A percentile compares a stretch with the other conserved stretches of the same genome.
phyloP scores from a whole-genome alignment of 2,329 filamentous ascomycete species.

The Verticillium zaregamsianum region DNA sequence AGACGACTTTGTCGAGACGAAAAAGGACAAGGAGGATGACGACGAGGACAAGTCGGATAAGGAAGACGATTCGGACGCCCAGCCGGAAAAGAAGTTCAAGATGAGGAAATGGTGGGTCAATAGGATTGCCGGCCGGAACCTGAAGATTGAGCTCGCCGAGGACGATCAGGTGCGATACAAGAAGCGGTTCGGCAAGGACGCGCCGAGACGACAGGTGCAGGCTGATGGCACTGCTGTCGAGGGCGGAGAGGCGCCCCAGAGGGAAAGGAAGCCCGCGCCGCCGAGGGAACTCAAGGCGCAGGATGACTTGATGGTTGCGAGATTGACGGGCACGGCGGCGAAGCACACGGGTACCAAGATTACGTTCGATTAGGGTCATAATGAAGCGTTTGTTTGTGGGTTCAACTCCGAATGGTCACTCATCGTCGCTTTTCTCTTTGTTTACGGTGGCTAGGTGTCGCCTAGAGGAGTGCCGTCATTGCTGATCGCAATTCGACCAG shows the following conservation, averaged over 20 bases:
- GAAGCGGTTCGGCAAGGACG: conserved; percentile 84
- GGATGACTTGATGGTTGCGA: conserved; percentile 47
- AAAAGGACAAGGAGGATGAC: conserved; percentile 38
- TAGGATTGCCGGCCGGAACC: conserved; percentile 69
- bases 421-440: neutral
- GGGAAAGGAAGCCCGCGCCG: conserved; percentile 31
- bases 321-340: conserved; percentile 76
- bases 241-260: conserved; percentile 16
- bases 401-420: neutral
- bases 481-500: no score
- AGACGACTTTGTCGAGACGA: conserved; percentile 52
- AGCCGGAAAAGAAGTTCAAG: conserved; percentile 34
- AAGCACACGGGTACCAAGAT: conserved; percentile 75
- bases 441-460: no score
- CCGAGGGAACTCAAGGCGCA: conserved; percentile 36
- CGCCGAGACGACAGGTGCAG: conserved; percentile 31
- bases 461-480: no score
- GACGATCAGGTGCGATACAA: conserved; percentile 86
- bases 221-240: conserved; percentile 16
- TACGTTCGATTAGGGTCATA: conserved; percentile 62
- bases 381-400: neutral
- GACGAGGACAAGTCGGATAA: conserved; percentile 33
- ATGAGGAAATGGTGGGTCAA: conserved; percentile 80
- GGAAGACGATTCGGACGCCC: conserved; percentile 25
- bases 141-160: conserved; percentile 92